Percentiles rank a stretch among this genome's conserved stretches.
Conservation (phyloP, 176 grass and related monocot species). For the Musa beccarii region DNA sequence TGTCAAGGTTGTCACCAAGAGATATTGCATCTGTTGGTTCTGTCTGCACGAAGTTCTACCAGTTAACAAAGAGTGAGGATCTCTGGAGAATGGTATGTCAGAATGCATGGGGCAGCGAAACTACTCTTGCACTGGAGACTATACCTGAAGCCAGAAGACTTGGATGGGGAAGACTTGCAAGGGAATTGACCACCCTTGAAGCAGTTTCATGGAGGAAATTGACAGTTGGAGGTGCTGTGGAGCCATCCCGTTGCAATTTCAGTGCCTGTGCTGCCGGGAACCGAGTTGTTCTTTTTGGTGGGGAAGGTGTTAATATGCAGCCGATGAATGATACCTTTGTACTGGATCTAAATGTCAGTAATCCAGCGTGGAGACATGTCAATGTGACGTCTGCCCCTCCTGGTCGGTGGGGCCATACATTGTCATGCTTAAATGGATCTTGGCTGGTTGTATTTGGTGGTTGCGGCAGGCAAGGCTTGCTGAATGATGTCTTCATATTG, state of each 20-base stretch:
- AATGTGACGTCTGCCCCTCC: slow-evolving; percentile 76
- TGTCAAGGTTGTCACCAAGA: slow-evolving; percentile 65
- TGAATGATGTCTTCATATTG: slow-evolving; percentile 96
- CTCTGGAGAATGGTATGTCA: slow-evolving; percentile 96
- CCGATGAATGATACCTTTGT: slow-evolving; percentile 98
- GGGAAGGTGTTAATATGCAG: slow-evolving; percentile 90
- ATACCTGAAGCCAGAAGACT: slow-evolving; percentile 63
- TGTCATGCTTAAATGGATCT: slow-evolving; percentile 81
- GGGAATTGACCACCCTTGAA: slow-evolving; percentile 88
- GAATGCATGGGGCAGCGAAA: slow-evolving; percentile 71
- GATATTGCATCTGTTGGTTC: slow-evolving; percentile 87
- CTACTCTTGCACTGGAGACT: slow-evolving; percentile 61
- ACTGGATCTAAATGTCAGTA: slow-evolving; percentile 66
- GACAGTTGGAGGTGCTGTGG: slow-evolving; percentile 63
- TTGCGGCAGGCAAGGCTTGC: slow-evolving; percentile 69
- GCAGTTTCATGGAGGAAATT: slow-evolving; percentile 75
- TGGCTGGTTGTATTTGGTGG: slow-evolving; percentile 79
- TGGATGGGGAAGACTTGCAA: slow-evolving; percentile 67
- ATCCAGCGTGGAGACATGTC: slow-evolving; percentile 87
- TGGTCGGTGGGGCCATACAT: slow-evolving; percentile 84
- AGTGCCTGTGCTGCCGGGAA: slow-evolving; percentile 89
- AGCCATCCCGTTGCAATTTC: slow-evolving; percentile 94
- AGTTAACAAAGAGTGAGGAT: slow-evolving; percentile 75
- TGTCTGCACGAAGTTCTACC: slow-evolving; percentile 60
- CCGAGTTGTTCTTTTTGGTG: slow-evolving; percentile 93